Conservation (phyloP, 2,329 filamentous ascomycete genomes). For the Xylariaceae sp. region DNA sequence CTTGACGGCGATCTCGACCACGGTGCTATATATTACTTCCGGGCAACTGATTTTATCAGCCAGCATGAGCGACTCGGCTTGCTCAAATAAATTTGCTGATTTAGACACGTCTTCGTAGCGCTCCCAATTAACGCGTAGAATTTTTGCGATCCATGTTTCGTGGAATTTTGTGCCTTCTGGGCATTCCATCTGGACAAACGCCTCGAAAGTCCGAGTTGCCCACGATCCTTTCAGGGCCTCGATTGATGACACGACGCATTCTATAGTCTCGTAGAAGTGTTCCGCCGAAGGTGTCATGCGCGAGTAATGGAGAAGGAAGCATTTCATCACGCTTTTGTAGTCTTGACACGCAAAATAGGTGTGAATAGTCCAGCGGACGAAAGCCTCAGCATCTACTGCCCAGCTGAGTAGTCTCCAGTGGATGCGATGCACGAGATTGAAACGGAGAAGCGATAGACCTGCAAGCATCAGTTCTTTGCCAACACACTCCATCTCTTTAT, state of each 20-base stretch:
- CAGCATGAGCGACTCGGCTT: slow-evolving; percentile 24
- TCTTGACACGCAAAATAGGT: slow-evolving; percentile 29
- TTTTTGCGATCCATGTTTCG: slow-evolving; percentile 35
- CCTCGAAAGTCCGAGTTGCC: slow-evolving; percentile 29
- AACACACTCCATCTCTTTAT: slow-evolving; percentile 17
- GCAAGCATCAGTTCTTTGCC: slow-evolving; percentile 30
- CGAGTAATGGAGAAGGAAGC: slow-evolving; percentile 33
- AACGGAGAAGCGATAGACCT: slow-evolving; percentile 24
- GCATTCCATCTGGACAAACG: slow-evolving; percentile 26
- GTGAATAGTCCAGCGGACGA: slow-evolving; percentile 32
- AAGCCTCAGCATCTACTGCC: slow-evolving; percentile 20
- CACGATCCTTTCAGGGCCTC: slow-evolving; percentile 28
- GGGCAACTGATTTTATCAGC: slow-evolving; percentile 25
- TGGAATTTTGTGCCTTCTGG: slow-evolving; percentile 24
- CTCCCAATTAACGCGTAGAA: slow-evolving; percentile 36
- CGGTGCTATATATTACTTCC: slow-evolving; percentile 34
- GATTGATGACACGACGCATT: slow-evolving; percentile 33
- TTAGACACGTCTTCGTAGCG: slow-evolving; percentile 26
- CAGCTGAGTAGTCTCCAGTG: slow-evolving; percentile 32
- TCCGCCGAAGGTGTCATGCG: slow-evolving; percentile 21
- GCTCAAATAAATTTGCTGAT: slow-evolving; percentile 27
- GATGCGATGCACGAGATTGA: slow-evolving; percentile 24
- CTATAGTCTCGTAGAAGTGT: slow-evolving; percentile 28
- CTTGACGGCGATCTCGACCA: slow-evolving; percentile 39
- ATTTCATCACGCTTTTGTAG: slow-evolving; percentile 32